These are phyloP conservation scores for Colletotrichum lentis DNA, from an alignment of 2,329 filamentous ascomycete genomes.

Conservation along the genomic window DNA sequence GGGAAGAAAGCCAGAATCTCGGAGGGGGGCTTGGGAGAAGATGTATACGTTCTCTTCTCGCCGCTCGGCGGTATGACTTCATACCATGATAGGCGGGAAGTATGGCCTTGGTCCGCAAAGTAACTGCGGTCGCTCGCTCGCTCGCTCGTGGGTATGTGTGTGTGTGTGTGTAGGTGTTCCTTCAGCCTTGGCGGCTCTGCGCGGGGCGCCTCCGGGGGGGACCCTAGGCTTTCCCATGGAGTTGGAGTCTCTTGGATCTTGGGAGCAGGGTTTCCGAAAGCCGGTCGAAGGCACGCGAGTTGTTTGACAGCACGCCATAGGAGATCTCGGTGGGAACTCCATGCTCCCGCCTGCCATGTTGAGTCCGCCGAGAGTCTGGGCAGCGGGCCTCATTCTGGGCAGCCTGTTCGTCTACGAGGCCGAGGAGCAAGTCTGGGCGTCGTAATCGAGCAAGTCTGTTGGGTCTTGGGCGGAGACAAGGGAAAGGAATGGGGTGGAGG, in stretches of 20 bases:
- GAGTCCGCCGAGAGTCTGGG: slow-evolving; percentile 32
- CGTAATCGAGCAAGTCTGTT: slow-evolving; percentile 15
- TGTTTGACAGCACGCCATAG: slow-evolving; percentile 30
- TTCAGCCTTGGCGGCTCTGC: slow-evolving; percentile 39
- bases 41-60: slow-evolving; percentile 28
- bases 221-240: slow-evolving; percentile 15
- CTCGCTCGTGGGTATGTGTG: background rate
- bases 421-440: slow-evolving; percentile 18
- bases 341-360: slow-evolving; percentile 33
- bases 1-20: slow-evolving; percentile 9
- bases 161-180: background rate
- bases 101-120: background rate
- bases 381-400: slow-evolving; percentile 36
- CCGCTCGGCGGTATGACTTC: slow-evolving; percentile 39
- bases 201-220: slow-evolving; percentile 16
- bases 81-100: slow-evolving; percentile 28
- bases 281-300: slow-evolving; percentile 29
- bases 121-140: no score
- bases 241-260: slow-evolving; percentile 14
- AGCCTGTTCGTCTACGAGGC: slow-evolving; percentile 4
- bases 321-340: slow-evolving; percentile 24
- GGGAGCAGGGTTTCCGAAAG: slow-evolving; percentile 12
- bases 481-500: slow-evolving; percentile 10
- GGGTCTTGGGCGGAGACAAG: slow-evolving; percentile 24
- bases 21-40: slow-evolving; percentile 30